phyloP scores from a whole-genome alignment of 495 filamentous ascomycete genomes.

The Patellaria atrata region DNA sequence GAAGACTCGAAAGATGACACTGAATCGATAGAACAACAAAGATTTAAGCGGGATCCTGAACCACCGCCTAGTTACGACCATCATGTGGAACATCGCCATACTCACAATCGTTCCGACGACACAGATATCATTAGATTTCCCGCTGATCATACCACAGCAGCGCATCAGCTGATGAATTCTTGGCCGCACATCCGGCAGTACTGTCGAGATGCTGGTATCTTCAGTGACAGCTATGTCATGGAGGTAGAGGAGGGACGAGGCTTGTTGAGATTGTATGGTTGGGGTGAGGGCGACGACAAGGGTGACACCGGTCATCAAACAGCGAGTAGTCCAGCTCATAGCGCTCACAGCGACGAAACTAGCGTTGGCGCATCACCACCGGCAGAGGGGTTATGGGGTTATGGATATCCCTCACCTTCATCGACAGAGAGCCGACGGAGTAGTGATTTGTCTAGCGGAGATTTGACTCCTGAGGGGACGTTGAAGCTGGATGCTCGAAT shows the following conservation, averaged over 20 bases:
- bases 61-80: too few species aligned
- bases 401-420: constrained; percentile 2
- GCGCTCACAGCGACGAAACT: constrained; percentile 5
- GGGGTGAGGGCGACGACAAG: constrained; percentile 12
- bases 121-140: constrained; percentile 52
- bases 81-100: constrained; percentile 3
- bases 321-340: constrained; percentile 11
- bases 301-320: constrained; percentile 9
- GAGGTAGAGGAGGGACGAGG: constrained; percentile 45
- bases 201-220: constrained; percentile 16
- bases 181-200: constrained; percentile 13
- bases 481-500: constrained; percentile 49
- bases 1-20: too few species aligned
- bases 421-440: not conserved
- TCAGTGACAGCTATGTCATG: constrained; percentile 52
- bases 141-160: constrained; percentile 65
- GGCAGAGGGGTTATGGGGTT: constrained; percentile 15
- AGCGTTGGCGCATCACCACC: constrained; percentile 4
- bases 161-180: constrained; percentile 43
- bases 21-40: too few species aligned
- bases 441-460: constrained; percentile 21
- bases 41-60: too few species aligned
- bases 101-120: constrained; percentile 16
- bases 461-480: constrained; percentile 44
- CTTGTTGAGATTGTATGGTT: constrained; percentile 14